Conservation (phyloP, 805 yeast species). For the Saccharomyces eubayanus region DNA sequence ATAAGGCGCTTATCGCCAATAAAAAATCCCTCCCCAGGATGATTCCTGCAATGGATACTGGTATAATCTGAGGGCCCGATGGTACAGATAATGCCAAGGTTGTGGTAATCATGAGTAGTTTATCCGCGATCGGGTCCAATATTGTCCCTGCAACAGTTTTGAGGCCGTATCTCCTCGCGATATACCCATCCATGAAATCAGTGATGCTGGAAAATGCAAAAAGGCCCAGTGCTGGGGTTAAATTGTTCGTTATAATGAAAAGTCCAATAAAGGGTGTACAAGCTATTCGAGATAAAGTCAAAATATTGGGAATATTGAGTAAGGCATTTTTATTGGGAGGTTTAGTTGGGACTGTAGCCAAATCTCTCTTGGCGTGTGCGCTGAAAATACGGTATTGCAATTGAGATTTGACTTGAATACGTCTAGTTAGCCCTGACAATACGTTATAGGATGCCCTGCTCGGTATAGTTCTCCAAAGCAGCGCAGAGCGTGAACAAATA, state of each 20-base stretch:
- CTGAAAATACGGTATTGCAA: not conserved
- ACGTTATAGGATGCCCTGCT: not conserved
- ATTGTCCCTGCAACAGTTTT: slow-evolving; percentile 81
- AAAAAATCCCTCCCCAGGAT: slow-evolving; percentile 80
- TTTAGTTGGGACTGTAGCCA: not conserved
- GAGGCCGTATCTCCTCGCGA: slow-evolving; percentile 75
- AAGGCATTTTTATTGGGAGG: not conserved
- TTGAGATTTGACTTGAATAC: not conserved
- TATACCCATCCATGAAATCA: slow-evolving; percentile 83
- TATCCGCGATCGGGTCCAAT: slow-evolving; percentile 93
- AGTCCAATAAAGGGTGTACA: slow-evolving; percentile 83
- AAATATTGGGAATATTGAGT: slow-evolving; percentile 57
- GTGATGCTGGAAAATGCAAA: slow-evolving; percentile 84
- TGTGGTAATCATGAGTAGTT: slow-evolving; percentile 76
- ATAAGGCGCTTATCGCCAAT: slow-evolving; percentile 63
- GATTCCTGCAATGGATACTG: slow-evolving; percentile 54
- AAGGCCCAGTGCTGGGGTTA: slow-evolving; percentile 56
- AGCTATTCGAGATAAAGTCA: slow-evolving; percentile 73
- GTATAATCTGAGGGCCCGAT: slow-evolving; percentile 52
- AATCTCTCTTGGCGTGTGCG: not conserved
- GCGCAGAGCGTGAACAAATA: not conserved
- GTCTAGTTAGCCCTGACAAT: not conserved
- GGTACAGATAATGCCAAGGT: slow-evolving; percentile 62
- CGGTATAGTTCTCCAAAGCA: not conserved
- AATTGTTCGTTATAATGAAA: slow-evolving; percentile 55